Conservation (phyloP, 1,139 yeast genomes). For the Hemisphaericaspora subhashii region DNA sequence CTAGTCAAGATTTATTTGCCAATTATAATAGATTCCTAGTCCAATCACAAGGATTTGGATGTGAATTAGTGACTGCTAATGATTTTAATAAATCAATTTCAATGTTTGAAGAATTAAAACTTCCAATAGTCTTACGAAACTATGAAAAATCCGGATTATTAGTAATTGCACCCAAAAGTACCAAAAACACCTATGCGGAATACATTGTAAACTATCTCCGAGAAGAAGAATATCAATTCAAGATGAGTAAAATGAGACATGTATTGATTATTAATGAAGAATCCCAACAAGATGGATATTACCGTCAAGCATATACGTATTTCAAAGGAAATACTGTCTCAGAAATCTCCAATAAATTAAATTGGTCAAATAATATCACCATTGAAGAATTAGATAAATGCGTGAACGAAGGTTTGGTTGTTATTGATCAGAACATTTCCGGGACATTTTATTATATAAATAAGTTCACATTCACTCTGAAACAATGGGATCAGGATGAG, state of each 20-base stretch:
- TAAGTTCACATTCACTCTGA: conserved; percentile 19
- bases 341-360: conserved; percentile 37
- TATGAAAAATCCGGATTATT: conserved; percentile 39
- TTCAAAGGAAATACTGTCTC: conserved; percentile 40
- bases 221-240: conserved; percentile 27
- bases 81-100: conserved; percentile 36
- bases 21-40: conserved; percentile 41
- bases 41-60: conserved; percentile 42
- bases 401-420: conserved; percentile 54
- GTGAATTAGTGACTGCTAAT: conserved; percentile 30
- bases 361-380: conserved; percentile 71
- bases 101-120: conserved; percentile 28
- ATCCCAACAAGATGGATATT: conserved; percentile 17
- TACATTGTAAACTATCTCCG: conserved; percentile 26
- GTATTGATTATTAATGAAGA: conserved; percentile 25
- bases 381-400: conserved; percentile 66
- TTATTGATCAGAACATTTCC: conserved; percentile 65
- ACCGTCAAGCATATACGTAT: conserved; percentile 21
- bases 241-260: conserved; percentile 24
- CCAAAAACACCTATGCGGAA: conserved; percentile 22
- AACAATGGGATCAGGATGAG: conserved; percentile 15
- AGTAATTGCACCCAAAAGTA: conserved; percentile 27
- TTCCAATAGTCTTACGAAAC: conserved; percentile 33
- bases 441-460: conserved; percentile 53
- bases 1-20: conserved; percentile 45